Conservation (phyloP, 176 grass and related monocot genomes). For the Avena atlantica region DNA sequence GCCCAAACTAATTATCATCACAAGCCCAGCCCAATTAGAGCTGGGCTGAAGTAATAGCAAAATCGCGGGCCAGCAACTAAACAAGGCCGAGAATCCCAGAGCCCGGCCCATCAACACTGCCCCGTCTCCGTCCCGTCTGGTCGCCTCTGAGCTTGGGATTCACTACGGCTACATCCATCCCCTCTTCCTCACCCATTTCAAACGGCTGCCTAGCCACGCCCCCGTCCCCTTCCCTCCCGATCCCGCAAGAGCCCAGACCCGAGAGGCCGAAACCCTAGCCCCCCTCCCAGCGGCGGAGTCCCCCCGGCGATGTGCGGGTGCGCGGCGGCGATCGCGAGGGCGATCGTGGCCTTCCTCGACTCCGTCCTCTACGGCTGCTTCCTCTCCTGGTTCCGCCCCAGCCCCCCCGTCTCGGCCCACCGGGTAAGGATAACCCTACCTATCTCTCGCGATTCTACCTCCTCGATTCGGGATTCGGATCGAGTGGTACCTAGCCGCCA, state of each 20-base stretch:
- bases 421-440: conserved; percentile 9
- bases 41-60: not conserved
- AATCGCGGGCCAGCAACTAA: not conserved
- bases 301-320: conserved; percentile 42
- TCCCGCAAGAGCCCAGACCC: not conserved
- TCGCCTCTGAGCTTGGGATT: not conserved
- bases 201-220: not conserved
- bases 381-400: conserved; percentile 53
- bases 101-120: not conserved
- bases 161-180: not conserved
- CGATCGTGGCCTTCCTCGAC: conserved; percentile 59
- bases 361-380: conserved; percentile 59
- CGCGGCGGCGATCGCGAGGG: conserved; percentile 35
- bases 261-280: conserved; percentile 26
- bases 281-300: not conserved
- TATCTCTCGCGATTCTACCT: not conserved
- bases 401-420: conserved; percentile 19
- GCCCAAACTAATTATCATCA: not conserved
- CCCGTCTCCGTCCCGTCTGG: too few species aligned
- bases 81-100: not conserved
- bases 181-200: conserved; percentile 8
- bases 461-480: not conserved
- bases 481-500: not conserved
- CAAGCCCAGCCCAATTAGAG: not conserved
- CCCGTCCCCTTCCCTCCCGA: not conserved